Evolutionary conservation across 495 filamentous ascomycete species (phyloP).

Genomic region (Penicillium lividum): DNA sequence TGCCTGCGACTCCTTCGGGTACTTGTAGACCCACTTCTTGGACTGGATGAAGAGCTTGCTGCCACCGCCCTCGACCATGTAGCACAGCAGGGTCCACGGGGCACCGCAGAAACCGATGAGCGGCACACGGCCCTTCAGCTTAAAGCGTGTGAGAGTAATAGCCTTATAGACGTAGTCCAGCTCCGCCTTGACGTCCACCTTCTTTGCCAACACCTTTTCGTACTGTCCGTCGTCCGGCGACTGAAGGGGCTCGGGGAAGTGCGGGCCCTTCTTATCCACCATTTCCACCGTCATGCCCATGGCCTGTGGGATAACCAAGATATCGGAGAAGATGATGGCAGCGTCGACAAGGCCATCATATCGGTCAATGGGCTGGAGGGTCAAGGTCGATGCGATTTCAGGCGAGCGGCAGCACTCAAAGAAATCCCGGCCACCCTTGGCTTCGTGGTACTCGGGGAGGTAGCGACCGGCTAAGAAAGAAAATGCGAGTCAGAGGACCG

Average conservation of each 20-base stretch:
- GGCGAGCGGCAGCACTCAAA: slow-evolving; percentile 95
- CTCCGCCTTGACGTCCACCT: slow-evolving; percentile 81
- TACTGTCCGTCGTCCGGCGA: slow-evolving; percentile 81
- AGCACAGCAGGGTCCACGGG: slow-evolving; percentile 94
- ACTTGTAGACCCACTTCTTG: slow-evolving; percentile 96
- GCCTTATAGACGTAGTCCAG: slow-evolving; percentile 94
- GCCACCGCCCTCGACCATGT: slow-evolving; percentile 98
- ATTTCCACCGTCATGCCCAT: slow-evolving; percentile 97
- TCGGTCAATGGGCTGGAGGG: slow-evolving; percentile 90
- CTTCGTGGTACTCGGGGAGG: slow-evolving; percentile 95
- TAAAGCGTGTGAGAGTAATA: slow-evolving; percentile 86
- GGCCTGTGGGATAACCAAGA: slow-evolving; percentile 95
- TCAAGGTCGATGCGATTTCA: slow-evolving; percentile 87
- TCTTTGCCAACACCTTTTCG: slow-evolving; percentile 66
- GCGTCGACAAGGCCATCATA: slow-evolving; percentile 90
- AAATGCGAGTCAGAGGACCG: slow-evolving; percentile 12
- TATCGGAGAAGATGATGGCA: slow-evolving; percentile 98
- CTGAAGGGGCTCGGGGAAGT: slow-evolving; percentile 82
- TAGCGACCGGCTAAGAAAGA: slow-evolving; percentile 78
- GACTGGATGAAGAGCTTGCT: slow-evolving; percentile 87
- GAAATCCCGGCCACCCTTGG: slow-evolving; percentile 86
- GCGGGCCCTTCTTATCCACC: slow-evolving; percentile 92
- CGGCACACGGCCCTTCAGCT: slow-evolving; percentile 84
- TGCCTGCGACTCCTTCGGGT: slow-evolving; percentile 74
- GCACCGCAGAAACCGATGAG: slow-evolving; percentile 97